phyloP scores from a whole-genome alignment of 805 yeast genomes.

The Suhomyces vadensis region DNA sequence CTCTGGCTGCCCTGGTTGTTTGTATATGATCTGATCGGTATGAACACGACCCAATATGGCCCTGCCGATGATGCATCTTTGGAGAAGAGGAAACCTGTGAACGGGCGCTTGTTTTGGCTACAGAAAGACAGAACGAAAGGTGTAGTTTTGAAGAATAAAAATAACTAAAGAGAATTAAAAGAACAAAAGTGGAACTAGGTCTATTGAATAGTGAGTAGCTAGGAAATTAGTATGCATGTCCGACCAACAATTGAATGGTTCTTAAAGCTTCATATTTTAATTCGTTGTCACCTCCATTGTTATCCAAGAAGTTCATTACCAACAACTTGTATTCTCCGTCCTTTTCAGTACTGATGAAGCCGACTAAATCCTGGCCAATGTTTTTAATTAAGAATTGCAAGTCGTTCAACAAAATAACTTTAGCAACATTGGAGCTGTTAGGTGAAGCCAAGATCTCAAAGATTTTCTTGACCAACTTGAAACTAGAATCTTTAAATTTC shows the following conservation, averaged over 20 bases:
- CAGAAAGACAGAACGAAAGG: no score
- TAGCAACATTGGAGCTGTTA: slow-evolving; percentile 21
- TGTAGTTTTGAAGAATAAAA: no score
- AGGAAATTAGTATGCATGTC: slow-evolving; percentile 59
- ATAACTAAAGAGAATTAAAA: neutral
- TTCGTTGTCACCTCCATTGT: slow-evolving; percentile 72
- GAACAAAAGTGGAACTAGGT: neutral
- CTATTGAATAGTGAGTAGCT: no score
- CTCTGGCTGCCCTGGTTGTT: neutral
- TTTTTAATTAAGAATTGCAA: slow-evolving; percentile 43
- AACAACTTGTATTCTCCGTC: slow-evolving; percentile 66
- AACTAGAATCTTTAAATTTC: slow-evolving; percentile 75
- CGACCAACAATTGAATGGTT: slow-evolving; percentile 91
- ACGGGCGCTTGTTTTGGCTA: no score
- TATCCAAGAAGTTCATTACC: slow-evolving; percentile 77
- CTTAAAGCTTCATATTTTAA: slow-evolving; percentile 93
- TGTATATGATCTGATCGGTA: neutral
- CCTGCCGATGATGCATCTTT: no score
- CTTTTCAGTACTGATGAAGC: slow-evolving; percentile 39
- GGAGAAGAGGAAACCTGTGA: no score
- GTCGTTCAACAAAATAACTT: slow-evolving; percentile 44
- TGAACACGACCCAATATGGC: slow-evolving; percentile 1
- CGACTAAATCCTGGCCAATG: slow-evolving; percentile 40
- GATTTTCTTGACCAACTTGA: slow-evolving; percentile 67
- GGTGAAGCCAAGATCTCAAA: slow-evolving; percentile 47